Base-by-base conservation (phyloP, 345 rosid species). In the Lagerstroemia speciosa region DNA sequence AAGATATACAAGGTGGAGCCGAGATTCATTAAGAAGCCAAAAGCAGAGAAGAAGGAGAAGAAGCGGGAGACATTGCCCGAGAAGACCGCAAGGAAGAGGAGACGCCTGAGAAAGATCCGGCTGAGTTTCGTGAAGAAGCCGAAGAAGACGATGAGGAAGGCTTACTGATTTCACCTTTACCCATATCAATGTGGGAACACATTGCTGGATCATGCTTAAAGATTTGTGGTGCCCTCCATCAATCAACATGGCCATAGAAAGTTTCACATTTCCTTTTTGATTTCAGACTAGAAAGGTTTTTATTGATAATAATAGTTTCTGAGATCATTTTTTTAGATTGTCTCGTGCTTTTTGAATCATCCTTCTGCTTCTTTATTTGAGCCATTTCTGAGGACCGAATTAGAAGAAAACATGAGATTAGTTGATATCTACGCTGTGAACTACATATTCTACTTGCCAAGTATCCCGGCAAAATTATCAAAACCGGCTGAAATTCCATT, bases 61-160 rank as follows among this genome's bases (percentile, higher is more conserved):
- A 91, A 88, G 85, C 81, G 98, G 69, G 96, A 89, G 84, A 94
- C 98, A 14, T 80, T 94, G 66, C 96, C 98, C 3, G 98, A 94
- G 84, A 94, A 94, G 85, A 89, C 84, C 71, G 96, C 92, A 0
- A 83, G 96, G 83, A 94, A 94, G 83, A 94, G 81, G 84, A 86
- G 80, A 53, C 85, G 88, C 9, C 88, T 89, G 8, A 91, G 82
- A 90, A 80, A 87, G 85, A 89, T 94, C 63, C 83, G 85, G 62
- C 70, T 94, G 48, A 94, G 99, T 78, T 91, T 89, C 62, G 96
- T 94, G 73, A 94, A 91, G 85, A 89, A 94, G 81, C 89, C 97
- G 0, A 87, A 71, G 27, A 78, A 73, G 22, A 73, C n/a, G 82
- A 83, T 77, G 92, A 82, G 88, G 73, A 74, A 77, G 40, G 15